phyloP scores from a whole-genome alignment of 2,329 filamentous ascomycete genomes.

The Immersiporthe knoxdaviesiana region DNA sequence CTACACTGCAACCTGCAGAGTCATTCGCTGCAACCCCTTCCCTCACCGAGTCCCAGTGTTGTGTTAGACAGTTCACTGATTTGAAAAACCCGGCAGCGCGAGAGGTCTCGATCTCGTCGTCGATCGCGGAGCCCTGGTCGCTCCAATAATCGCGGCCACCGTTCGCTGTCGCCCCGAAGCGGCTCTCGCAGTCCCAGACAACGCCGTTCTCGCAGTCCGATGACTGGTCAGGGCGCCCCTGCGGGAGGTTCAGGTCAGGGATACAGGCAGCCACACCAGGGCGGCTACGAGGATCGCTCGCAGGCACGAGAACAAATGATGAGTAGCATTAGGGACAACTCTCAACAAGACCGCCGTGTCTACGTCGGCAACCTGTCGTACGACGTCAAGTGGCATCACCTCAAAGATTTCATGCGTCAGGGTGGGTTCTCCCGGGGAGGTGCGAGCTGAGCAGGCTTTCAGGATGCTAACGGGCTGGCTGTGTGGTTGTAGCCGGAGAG shows the following conservation, averaged over 20 bases:
- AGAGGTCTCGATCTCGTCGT: constrained; percentile 80
- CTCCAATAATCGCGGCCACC: constrained; percentile 68
- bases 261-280: constrained; percentile 71
- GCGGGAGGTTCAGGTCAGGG: constrained; percentile 71
- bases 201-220: constrained; percentile 84
- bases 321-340: constrained; percentile 89
- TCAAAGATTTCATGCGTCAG: constrained; percentile 99
- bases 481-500: constrained; percentile 76
- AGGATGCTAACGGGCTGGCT: constrained; percentile 43
- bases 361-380: constrained; percentile 99
- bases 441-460: constrained; percentile 30
- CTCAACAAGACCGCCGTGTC: constrained; percentile 98
- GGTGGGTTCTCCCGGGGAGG: constrained; percentile 62
- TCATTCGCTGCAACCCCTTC: not conserved
- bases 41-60: not conserved
- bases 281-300: constrained; percentile 80
- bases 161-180: constrained; percentile 56
- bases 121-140: constrained; percentile 83
- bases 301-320: constrained; percentile 94
- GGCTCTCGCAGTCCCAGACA: constrained; percentile 52
- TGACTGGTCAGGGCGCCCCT: constrained; percentile 73
- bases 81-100: constrained; percentile 60
- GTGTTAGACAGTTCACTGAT: constrained; percentile 38
- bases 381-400: constrained; percentile 99
- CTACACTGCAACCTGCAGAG: not conserved